Evolutionary conservation across 768 basidiomycete genomes (phyloP).

Genomic region (Rhodotorula kratochvilovae): DNA sequence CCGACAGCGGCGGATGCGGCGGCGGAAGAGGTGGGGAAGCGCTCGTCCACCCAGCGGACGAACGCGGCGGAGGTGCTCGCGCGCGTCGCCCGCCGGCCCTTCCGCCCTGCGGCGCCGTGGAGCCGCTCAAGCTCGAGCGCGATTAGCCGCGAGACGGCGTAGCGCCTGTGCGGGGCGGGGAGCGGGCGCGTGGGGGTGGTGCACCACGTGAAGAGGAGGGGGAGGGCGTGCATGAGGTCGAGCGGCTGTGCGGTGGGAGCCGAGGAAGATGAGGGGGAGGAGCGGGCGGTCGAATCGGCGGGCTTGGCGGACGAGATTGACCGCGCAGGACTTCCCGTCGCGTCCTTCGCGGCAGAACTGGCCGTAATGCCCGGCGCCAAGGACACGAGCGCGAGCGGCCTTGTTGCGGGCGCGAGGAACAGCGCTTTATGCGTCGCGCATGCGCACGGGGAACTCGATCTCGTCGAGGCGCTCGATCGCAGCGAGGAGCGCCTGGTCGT

Average conservation of each 20-base stretch:
- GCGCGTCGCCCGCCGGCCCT: not conserved
- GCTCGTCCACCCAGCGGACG: slow-evolving; percentile 34
- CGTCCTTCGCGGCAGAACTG: not conserved
- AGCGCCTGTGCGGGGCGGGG: slow-evolving; percentile 9
- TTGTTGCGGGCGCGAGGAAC: not conserved
- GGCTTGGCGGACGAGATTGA: not conserved
- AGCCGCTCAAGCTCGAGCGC: slow-evolving; percentile 16
- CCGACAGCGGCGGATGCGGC: not conserved
- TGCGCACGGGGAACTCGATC: slow-evolving; percentile 14
- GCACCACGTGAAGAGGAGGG: slow-evolving; percentile 32
- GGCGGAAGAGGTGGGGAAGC: not conserved
- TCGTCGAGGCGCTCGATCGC: slow-evolving; percentile 16
- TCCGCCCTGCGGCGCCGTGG: not conserved
- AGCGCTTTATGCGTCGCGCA: slow-evolving; percentile 2
- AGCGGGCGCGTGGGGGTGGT: slow-evolving; percentile 10
- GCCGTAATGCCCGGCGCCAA: not conserved
- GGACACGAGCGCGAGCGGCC: no score
- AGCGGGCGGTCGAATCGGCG: no score
- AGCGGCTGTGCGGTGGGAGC: not conserved
- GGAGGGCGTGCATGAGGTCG: slow-evolving; percentile 1
- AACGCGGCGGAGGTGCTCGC: not conserved
- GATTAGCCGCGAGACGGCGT: slow-evolving; percentile 24
- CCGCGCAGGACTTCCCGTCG: not conserved
- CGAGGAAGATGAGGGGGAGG: not conserved
- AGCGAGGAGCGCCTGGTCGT: not conserved